phyloP scores from a whole-genome alignment of 208 protist species.

The Trypanosoma brucei region DNA sequence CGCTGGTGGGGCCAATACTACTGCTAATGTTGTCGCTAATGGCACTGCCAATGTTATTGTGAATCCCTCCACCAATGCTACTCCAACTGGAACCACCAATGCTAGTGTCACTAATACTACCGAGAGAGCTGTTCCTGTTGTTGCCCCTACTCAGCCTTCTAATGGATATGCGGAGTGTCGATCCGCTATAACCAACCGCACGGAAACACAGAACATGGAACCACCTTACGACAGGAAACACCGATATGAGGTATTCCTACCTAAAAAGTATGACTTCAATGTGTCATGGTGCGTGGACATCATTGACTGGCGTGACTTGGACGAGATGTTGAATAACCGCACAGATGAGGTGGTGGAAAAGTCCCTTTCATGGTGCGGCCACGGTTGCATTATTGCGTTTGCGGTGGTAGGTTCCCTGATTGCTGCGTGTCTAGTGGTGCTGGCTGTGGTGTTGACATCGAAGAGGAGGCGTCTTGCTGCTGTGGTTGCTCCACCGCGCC shows the following conservation, averaged over 20 bases:
- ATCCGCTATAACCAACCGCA: conserved; percentile 44
- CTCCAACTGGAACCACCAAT: neutral
- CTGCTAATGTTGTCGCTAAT: no score
- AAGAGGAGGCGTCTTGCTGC: conserved; percentile 67
- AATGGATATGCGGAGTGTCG: neutral
- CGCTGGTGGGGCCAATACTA: no score
- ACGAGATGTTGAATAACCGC: conserved; percentile 21
- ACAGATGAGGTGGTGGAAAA: neutral
- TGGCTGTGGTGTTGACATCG: conserved; percentile 57
- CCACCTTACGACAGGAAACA: conserved; percentile 19
- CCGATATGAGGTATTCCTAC: conserved; percentile 43
- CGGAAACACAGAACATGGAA: conserved; percentile 3
- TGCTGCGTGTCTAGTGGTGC: conserved; percentile 40
- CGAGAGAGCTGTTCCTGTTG: no score
- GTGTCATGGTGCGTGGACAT: conserved; percentile 35
- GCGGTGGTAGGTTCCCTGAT: conserved; percentile 60
- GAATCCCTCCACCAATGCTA: no score
- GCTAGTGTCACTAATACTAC: neutral
- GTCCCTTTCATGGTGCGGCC: conserved; percentile 28
- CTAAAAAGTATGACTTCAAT: conserved; percentile 33
- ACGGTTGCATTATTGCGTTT: conserved; percentile 70
- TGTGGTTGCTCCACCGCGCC: conserved; percentile 49
- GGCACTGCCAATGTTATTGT: no score
- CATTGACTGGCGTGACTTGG: conserved; percentile 33
- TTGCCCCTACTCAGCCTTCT: no score